These are phyloP conservation scores for Schrenkiella parvula DNA, from an alignment of 345 rosid genomes.

Conservation along the genomic window DNA sequence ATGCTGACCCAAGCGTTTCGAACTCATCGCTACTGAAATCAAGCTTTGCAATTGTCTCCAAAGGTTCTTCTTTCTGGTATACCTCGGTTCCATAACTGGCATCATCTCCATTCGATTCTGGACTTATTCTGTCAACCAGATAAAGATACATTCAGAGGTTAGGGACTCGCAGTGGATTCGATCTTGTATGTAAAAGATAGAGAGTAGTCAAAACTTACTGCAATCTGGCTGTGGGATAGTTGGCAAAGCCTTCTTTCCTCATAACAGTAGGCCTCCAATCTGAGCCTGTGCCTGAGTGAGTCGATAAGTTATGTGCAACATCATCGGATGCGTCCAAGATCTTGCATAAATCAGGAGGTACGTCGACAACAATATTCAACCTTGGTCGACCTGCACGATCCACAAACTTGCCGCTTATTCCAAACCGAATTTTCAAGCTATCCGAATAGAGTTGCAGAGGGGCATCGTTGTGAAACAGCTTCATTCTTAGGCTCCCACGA, in stretches of 20 bases:
- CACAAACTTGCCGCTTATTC: conserved; percentile 43
- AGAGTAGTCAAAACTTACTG: conserved; percentile 52
- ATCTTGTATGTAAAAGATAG: background rate
- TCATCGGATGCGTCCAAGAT: conserved; percentile 60
- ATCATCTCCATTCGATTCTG: conserved; percentile 34
- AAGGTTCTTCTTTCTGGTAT: conserved; percentile 43
- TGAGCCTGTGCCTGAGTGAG: conserved; percentile 48
- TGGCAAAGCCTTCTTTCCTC: conserved; percentile 37
- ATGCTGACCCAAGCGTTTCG: conserved; percentile 42
- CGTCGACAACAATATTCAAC: conserved; percentile 61
- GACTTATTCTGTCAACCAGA: conserved; percentile 55
- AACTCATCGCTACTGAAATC: conserved; percentile 40
- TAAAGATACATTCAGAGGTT: background rate
- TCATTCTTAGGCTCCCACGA: conserved; percentile 44
- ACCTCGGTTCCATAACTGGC: conserved; percentile 47
- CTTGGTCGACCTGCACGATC: conserved; percentile 54
- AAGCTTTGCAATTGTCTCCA: conserved; percentile 50
- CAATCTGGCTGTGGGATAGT: conserved; percentile 56
- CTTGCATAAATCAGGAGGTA: conserved; percentile 45
- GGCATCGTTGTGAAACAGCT: conserved; percentile 42
- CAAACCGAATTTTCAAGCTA: conserved; percentile 57
- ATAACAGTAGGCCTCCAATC: conserved; percentile 55
- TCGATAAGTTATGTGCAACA: conserved; percentile 34
- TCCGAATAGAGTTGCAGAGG: conserved; percentile 49
- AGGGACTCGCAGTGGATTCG: background rate